These are phyloP conservation scores for Meredithiella fracta DNA, from an alignment of 2,329 filamentous ascomycete species.

Conservation along the genomic window DNA sequence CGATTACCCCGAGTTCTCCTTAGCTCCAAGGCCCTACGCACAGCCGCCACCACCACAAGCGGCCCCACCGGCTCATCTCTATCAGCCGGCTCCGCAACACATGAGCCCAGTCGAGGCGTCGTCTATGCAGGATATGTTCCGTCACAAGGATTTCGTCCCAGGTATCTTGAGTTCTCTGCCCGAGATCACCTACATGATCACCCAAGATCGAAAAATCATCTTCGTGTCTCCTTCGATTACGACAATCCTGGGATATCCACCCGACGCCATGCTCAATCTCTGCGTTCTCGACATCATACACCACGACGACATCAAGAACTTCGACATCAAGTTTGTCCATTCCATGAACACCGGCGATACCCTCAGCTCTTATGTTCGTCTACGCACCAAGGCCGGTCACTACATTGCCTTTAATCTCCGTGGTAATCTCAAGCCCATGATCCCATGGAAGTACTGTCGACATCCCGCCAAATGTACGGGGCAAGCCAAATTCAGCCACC, in stretches of 20 bases:
- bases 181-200: slow-evolving; percentile 66
- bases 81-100: not conserved
- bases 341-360: slow-evolving; percentile 67
- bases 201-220: slow-evolving; percentile 64
- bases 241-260: slow-evolving; percentile 56
- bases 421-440: slow-evolving; percentile 56
- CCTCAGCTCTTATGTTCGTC: slow-evolving; percentile 72
- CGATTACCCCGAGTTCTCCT: not conserved
- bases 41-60: not conserved
- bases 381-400: slow-evolving; percentile 54
- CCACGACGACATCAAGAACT: slow-evolving; percentile 66
- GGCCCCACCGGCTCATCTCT: not conserved
- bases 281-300: slow-evolving; percentile 75
- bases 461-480: not conserved
- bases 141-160: slow-evolving; percentile 8
- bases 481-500: not conserved
- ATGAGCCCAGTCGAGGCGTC: not conserved
- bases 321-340: slow-evolving; percentile 77
- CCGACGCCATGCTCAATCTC: slow-evolving; percentile 53
- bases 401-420: slow-evolving; percentile 81
- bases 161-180: slow-evolving; percentile 2
- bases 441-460: not conserved
- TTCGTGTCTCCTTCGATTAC: slow-evolving; percentile 73
- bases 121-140: not conserved
- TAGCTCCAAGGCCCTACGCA: not conserved